Evolutionary conservation across 306 rosid species (phyloP), one percentile per base, ranked within the genome.

Genomic region (Cicer cuneatum): DNA sequence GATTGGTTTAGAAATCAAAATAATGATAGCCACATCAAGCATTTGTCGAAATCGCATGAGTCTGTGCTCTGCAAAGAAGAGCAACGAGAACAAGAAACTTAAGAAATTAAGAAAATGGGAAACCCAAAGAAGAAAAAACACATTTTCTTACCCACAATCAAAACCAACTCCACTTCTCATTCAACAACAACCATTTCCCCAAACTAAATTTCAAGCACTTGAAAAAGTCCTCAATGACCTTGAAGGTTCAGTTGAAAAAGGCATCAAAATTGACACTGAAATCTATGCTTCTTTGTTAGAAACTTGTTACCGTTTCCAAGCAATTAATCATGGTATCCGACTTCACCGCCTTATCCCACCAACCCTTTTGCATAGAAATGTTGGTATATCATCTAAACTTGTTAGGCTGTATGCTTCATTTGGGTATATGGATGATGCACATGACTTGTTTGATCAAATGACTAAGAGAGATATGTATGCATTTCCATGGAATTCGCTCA

Each of bases 361-460:
- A 38, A 40, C 45, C 2, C 77, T 87, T 14, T 71, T 91, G 67
- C 90, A 80, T 9, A 83, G 78, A 75, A 91, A 93, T 42, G 85
- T 74, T 15, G 96, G 96, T 9, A 65, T 93, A 2, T 86, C 91
- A 10, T 88, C 92, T 7, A 59, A 94, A 79, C 89, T 94, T 46
- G 78, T 91, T 7, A 78, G 95, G 8, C 10, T 94, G 7, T 94
- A 92, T 24, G 96, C 92, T 0, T 65, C 89, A 0, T 82, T 13
- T 81, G 95, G 97, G 12, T 66, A 48, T 35, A 59, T 59, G 66
- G 43, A 59, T 13, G 43, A 33, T n/a, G 66, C 66, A 5, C 97
- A 91, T 69, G 74, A 87, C 64, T 66, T 94, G 93, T 91, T 94
- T 66, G 98, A 94, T 80, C 80, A 87, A 88, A 93, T 94, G 96